Percentiles rank a stretch among this genome's conserved stretches.
Conservation (phyloP, 108 stramenopile genomes). For the Cyclostephanos tholiformis region DNA sequence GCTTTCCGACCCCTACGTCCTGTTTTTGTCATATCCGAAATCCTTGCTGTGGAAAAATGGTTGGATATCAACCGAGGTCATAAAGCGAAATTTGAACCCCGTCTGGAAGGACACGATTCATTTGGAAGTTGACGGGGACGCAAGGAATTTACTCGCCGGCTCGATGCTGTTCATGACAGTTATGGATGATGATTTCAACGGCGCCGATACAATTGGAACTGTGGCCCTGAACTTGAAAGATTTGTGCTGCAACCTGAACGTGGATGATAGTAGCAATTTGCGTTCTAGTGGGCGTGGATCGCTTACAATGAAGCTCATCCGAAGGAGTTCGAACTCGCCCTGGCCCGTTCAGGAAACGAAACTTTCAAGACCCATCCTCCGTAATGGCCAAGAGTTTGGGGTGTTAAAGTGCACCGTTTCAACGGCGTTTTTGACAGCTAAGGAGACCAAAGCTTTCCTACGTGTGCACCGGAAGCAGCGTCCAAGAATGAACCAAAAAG, state of each 20-base stretch:
- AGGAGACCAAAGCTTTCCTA: conserved; percentile 36
- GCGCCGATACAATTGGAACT: conserved; percentile 58
- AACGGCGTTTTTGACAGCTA: conserved; percentile 30
- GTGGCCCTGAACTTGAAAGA: conserved; percentile 55
- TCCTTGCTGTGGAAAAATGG: conserved; percentile 28
- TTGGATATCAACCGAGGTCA: conserved; percentile 45
- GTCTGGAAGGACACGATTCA: conserved; percentile 50
- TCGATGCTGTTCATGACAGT: conserved; percentile 58
- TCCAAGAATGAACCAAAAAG: background rate
- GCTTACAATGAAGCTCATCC: too few species aligned
- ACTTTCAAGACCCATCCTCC: conserved; percentile 32
- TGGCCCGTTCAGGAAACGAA: conserved; percentile 20
- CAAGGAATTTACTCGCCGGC: conserved; percentile 25
- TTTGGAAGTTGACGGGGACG: conserved; percentile 44
- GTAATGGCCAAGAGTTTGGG: conserved; percentile 47
- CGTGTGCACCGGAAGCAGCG: conserved; percentile 5
- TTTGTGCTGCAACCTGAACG: conserved; percentile 38
- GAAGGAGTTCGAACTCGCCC: too few species aligned
- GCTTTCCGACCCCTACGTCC: conserved; percentile 64
- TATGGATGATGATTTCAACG: conserved; percentile 60
- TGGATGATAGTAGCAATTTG: background rate
- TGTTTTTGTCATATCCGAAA: conserved; percentile 57
- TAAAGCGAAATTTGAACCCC: conserved; percentile 33
- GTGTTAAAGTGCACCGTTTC: conserved; percentile 38
- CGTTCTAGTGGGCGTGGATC: background rate